Percentiles rank a stretch among this genome's conserved stretches.
Conservation (phyloP, 768 basidiomycete genomes). For the Thelephora ganbajun region DNA sequence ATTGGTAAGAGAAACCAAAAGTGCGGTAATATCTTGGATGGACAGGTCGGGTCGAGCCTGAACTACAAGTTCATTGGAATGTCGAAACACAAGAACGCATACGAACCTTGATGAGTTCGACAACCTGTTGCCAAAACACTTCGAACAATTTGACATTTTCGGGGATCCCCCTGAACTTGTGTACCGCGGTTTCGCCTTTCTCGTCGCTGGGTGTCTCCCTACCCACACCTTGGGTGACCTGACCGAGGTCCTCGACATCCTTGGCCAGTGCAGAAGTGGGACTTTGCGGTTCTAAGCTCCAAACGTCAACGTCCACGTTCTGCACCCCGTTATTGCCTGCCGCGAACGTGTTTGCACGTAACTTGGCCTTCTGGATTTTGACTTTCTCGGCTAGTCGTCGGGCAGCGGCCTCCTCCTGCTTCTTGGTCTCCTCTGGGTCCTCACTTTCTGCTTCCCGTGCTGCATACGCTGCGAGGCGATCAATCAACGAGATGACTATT, state of each 20-base stretch:
- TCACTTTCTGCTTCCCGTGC: constrained; percentile 96
- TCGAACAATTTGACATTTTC: constrained; percentile 93
- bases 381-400: constrained; percentile 80
- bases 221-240: constrained; percentile 41
- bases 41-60: constrained; percentile 95
- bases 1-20: constrained; percentile 90
- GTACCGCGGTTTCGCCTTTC: constrained; percentile 20
- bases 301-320: constrained; percentile 10
- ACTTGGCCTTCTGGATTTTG: constrained; percentile 51
- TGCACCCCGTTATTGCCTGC: constrained; percentile 11
- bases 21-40: constrained; percentile 94
- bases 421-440: constrained; percentile 86
- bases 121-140: constrained; percentile 98
- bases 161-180: constrained; percentile 91
- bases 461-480: constrained; percentile 89
- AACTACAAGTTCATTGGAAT: background rate
- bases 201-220: constrained; percentile 23
- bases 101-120: constrained; percentile 88
- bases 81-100: background rate
- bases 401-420: constrained; percentile 88
- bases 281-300: constrained; percentile 17
- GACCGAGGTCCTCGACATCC: constrained; percentile 14
- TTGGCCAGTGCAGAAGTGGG: constrained; percentile 10
- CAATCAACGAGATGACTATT: constrained; percentile 95
- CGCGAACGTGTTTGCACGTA: constrained; percentile 28